phyloP scores from a whole-genome alignment of 2,329 filamentous ascomycete genomes.

The Aaosphaeria arxii region DNA sequence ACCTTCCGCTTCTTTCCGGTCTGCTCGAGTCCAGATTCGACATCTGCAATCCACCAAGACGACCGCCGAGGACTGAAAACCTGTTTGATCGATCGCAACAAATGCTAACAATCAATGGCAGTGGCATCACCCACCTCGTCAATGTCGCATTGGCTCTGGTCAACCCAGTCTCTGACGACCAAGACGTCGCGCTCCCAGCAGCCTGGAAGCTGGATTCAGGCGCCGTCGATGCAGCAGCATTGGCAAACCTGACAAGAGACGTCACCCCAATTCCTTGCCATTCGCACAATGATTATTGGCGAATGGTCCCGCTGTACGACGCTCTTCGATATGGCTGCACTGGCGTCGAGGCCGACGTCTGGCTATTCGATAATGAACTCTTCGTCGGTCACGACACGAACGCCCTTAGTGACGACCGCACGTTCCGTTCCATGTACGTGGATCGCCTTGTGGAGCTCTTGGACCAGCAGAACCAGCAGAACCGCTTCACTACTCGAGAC shows the following conservation, averaged over 20 bases:
- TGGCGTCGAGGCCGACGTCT: slow-evolving; percentile 58
- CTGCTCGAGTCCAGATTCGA: too few species aligned
- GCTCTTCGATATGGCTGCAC: slow-evolving; percentile 54
- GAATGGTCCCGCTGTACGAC: slow-evolving; percentile 53
- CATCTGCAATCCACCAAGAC: too few species aligned
- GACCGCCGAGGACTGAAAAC: too few species aligned
- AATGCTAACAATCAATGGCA: slow-evolving; percentile 15
- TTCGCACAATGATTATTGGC: slow-evolving; percentile 61
- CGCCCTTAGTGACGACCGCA: slow-evolving; percentile 45
- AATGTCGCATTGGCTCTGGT: slow-evolving; percentile 38
- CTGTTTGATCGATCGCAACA: too few species aligned
- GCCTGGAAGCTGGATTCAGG: slow-evolving; percentile 44
- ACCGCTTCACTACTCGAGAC: slow-evolving; percentile 26
- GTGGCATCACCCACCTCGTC: slow-evolving; percentile 42
- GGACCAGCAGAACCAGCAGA: slow-evolving; percentile 47
- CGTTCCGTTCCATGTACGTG: slow-evolving; percentile 52
- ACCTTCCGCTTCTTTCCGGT: too few species aligned
- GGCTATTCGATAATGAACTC: slow-evolving; percentile 53
- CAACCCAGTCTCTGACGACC: slow-evolving; percentile 35
- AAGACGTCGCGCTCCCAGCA: slow-evolving; percentile 29
- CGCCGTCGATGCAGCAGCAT: not conserved
- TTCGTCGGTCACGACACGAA: slow-evolving; percentile 54
- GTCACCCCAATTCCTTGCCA: slow-evolving; percentile 52
- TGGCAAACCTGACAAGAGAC: slow-evolving; percentile 46
- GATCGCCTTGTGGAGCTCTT: slow-evolving; percentile 51